Conservation (phyloP, 2,329 filamentous ascomycete genomes). For the Alternaria angustiovoidea region DNA sequence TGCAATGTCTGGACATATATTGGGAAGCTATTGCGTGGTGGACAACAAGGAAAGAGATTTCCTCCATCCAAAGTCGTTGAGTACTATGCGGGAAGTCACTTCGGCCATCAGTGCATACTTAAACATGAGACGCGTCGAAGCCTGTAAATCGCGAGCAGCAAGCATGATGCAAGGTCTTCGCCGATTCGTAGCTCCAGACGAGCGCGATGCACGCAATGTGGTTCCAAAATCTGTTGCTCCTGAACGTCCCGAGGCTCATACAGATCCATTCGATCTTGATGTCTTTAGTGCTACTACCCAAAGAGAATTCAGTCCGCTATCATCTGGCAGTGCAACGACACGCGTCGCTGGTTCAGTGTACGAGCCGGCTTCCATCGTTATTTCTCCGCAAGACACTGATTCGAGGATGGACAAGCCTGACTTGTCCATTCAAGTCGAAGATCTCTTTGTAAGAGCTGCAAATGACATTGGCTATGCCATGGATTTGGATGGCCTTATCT, state of each 20-base stretch:
- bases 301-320: not conserved
- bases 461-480: constrained; percentile 17
- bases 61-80: constrained; percentile 11
- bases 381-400: not conserved
- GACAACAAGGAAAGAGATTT: constrained; percentile 17
- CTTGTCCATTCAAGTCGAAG: constrained; percentile 4
- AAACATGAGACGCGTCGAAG: constrained; percentile 16
- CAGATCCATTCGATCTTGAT: constrained; percentile 7
- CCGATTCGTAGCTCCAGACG: constrained; percentile 13
- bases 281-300: constrained; percentile 7
- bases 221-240: not conserved
- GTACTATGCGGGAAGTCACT: constrained; percentile 10
- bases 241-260: not conserved
- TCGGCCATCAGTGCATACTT: constrained; percentile 17
- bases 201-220: not conserved
- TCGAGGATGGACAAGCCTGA: not conserved
- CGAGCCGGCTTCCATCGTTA: not conserved
- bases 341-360: not conserved
- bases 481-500: constrained; percentile 14
- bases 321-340: not conserved
- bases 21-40: constrained; percentile 22
- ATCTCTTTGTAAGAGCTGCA: constrained; percentile 15
- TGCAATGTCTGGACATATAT: constrained; percentile 15
- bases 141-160: constrained; percentile 13
- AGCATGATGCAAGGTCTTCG: constrained; percentile 21